phyloP scores from a whole-genome alignment of 805 yeast species.

The Wickerhamiella alocasiicola region DNA sequence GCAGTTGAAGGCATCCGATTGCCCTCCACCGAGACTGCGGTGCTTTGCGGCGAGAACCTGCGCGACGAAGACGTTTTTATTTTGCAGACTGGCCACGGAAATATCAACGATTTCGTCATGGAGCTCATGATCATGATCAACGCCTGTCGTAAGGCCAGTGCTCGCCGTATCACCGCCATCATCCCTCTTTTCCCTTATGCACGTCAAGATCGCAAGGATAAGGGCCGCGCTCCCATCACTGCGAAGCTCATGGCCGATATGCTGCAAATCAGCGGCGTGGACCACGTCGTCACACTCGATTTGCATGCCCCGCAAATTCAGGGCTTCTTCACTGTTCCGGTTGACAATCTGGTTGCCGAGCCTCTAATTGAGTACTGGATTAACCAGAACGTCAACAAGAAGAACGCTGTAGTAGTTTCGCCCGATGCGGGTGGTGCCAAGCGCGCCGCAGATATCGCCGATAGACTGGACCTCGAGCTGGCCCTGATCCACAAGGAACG shows the following conservation, averaged over 20 bases:
- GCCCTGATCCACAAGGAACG: conserved; percentile 97
- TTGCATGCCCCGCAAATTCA: conserved; percentile 96
- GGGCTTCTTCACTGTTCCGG: conserved; percentile 93
- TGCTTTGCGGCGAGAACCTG: conserved; percentile 65
- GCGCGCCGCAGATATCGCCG: conserved; percentile 95
- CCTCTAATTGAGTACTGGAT: conserved; percentile 83
- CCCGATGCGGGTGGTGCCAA: conserved; percentile 99
- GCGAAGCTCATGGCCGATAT: conserved; percentile 91
- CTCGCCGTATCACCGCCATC: conserved; percentile 87
- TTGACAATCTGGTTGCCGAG: conserved; percentile 91
- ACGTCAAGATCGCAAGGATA: conserved; percentile 94
- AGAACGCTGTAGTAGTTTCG: conserved; percentile 67
- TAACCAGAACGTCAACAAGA: conserved; percentile 44
- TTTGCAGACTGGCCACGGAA: conserved; percentile 72
- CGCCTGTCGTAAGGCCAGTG: conserved; percentile 92
- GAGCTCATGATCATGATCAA: conserved; percentile 82
- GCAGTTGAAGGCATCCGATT: conserved; percentile 45
- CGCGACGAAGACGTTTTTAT: conserved; percentile 65
- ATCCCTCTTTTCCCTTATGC: conserved; percentile 96
- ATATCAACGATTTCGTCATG: conserved; percentile 73
- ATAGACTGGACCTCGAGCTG: conserved; percentile 79
- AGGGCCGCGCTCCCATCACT: conserved; percentile 90
- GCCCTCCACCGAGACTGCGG: conserved; percentile 21
- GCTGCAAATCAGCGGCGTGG: conserved; percentile 89
- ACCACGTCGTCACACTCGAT: conserved; percentile 95